Base-by-base conservation (phyloP, 1,139 yeast genomes). In the Maudiozyma humilis region DNA sequence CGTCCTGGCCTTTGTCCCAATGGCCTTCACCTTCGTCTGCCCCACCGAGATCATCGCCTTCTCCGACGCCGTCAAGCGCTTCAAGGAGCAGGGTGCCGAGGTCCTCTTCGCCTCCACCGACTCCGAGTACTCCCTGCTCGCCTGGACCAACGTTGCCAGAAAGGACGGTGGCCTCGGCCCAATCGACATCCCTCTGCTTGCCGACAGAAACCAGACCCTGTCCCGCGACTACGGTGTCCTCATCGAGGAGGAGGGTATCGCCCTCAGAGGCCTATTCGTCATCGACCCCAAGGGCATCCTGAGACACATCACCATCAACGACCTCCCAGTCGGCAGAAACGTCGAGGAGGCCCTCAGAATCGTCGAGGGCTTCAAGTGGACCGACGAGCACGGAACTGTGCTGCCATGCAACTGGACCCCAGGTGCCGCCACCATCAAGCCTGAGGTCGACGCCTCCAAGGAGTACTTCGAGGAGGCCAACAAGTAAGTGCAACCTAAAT, bases 331-430 rank as follows among this genome's bases (percentile, higher is more conserved):
- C 59, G 98, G 98, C 70, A 88, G 98, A 79, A 84, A 87, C 62
- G 97, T 89, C 57, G 96, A 88, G 56, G 98, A 91, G 78, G 84
- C 96, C 58, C 76, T 86, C 67, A 88, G 98, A 83, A 81, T 91
- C 68, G 79, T 91, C 56, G 97, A 91, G 68, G 97, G 96, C 62
- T 89, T 91, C 95, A 94, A 89, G 76, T 88, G 91, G 87, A 83
- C 95, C 64, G 96, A 89, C 71, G 83, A 86, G 78, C 74, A 89
- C 79, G 96, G 97, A 73, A 95, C 91, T 73, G 97, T 91, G 58
- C 86, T 95, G 74, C 96, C 96, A 62, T 96, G 97, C 69, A 89
- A 88, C 93, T 91, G 98, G 97, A 85, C 86, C 61, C 89, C 93
- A 72, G 97, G 97, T 74, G 69, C 87, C 51, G 95, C 85, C 64